Evolutionary conservation across 1,139 yeast genomes (phyloP).

Genomic region (Diutina catenulata): DNA sequence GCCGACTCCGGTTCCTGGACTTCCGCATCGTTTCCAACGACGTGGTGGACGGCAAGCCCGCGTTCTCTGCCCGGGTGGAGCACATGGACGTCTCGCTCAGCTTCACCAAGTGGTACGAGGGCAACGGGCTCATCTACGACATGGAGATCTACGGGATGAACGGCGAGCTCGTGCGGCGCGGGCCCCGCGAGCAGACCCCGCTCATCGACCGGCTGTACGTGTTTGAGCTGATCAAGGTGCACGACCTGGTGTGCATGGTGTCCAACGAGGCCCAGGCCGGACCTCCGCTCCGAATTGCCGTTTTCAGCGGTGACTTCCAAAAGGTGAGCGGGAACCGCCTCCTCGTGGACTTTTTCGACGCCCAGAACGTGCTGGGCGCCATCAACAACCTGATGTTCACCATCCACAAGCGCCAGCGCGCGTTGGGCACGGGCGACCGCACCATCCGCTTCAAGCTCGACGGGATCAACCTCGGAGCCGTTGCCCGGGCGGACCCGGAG

Average conservation of each 20-base stretch:
- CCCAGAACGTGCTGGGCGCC: constrained; percentile 60
- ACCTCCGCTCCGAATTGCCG: constrained; percentile 36
- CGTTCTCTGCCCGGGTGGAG: constrained; percentile 33
- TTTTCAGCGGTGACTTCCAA: constrained; percentile 57
- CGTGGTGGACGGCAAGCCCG: constrained; percentile 11
- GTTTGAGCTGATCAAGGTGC: constrained; percentile 38
- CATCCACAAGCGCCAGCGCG: constrained; percentile 44
- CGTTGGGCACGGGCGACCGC: constrained; percentile 16
- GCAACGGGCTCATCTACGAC: constrained; percentile 54
- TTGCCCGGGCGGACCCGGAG: constrained; percentile 20
- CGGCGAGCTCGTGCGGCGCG: constrained; percentile 30
- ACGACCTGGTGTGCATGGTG: constrained; percentile 42
- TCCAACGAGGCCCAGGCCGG: constrained; percentile 12
- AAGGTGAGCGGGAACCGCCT: constrained; percentile 46
- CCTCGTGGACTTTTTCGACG: constrained; percentile 55
- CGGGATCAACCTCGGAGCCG: constrained; percentile 43
- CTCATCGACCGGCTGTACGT: constrained; percentile 31
- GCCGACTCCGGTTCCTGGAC: background rate
- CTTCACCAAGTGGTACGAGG: constrained; percentile 58
- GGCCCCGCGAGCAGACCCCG: constrained; percentile 5
- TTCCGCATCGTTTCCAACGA: background rate
- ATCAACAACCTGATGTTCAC: constrained; percentile 65
- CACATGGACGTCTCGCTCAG: constrained; percentile 48
- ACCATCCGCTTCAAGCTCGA: constrained; percentile 54
- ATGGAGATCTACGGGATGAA: constrained; percentile 50